Base-by-base conservation (phyloP, 352 stramenopile species). In the Hyaloperonospora brassicae region DNA sequence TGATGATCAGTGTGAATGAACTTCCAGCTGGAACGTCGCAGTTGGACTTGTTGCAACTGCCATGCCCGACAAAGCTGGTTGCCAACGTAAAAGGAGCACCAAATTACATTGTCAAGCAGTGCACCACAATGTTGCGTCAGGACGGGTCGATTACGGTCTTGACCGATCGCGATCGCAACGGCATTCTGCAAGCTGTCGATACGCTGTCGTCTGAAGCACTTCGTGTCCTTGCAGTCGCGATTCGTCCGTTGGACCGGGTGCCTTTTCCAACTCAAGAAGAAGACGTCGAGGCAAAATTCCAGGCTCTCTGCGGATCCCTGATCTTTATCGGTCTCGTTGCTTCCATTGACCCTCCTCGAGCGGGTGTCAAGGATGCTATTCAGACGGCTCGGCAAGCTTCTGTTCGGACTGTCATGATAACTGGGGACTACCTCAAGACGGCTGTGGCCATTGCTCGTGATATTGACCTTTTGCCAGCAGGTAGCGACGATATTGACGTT, bases 381-480 rank as follows among this genome's bases (percentile, higher is more conserved):
- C 64, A 79, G 8, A 80, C 55, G 22, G 73, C 76, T 38, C 70
- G 70, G 23, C 63, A 73, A 35, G 70, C 74, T 5, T 81, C 62
- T 12, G 80, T 90, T 22, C 74, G 74, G 1, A 88, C 77, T 0
- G 72, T 93, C 3, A 97, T 98, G 87, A 85, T 97, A 42, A 98
- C 93, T 1, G 93, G 93, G 27, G 95, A 98, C 73, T 91, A 94
- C 22, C 76, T 97, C 40, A 93, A 97, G 64, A 98, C 95, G 17
- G 95, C 94, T 8, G 58, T 97, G 5, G 89, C 92, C 2, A 97
- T 98, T 55, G 93, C 88, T 1, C 76, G 77, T 47, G 64, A 95
- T 58, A 90, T 97, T 64, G 92, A 91, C 5, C 84, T 98, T 52
- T 64, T 98, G 8, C 38, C 62, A 31, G 25, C 46, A 12, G 63